These are phyloP conservation scores for Ramaria rubella DNA, from an alignment of 768 basidiomycete species.

Conservation along the genomic window DNA sequence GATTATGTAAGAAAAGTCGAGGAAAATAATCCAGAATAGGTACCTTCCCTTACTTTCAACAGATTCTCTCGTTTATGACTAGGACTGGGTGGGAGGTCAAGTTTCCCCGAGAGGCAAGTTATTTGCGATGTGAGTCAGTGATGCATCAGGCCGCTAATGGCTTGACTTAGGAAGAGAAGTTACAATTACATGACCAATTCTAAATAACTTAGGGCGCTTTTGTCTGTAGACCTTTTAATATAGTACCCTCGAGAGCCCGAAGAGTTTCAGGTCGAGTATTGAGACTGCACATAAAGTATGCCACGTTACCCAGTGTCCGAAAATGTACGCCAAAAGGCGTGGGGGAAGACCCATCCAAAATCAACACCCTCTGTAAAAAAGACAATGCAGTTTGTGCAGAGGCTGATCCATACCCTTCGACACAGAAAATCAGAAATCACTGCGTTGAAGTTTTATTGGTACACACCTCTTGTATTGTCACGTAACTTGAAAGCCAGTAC, in stretches of 20 bases:
- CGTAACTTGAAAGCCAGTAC: slow-evolving; percentile 75
- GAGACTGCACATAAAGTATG: slow-evolving; percentile 89
- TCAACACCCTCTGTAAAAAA: slow-evolving; percentile 35
- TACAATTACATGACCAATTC: not conserved
- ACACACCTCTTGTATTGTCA: slow-evolving; percentile 48
- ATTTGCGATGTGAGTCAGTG: too few relatives aligned
- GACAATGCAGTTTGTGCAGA: slow-evolving; percentile 58
- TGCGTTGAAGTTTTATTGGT: too few relatives aligned
- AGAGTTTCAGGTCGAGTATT: slow-evolving; percentile 55
- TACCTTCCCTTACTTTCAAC: too few relatives aligned
- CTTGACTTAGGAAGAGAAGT: too few relatives aligned
- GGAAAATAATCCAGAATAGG: too few relatives aligned
- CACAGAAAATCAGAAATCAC: too few relatives aligned
- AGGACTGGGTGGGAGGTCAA: too few relatives aligned
- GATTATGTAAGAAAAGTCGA: not conserved
- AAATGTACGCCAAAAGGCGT: slow-evolving; percentile 69
- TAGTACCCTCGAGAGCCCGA: slow-evolving; percentile 55
- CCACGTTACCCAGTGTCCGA: slow-evolving; percentile 83
- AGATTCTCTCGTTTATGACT: too few relatives aligned
- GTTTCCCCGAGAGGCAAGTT: too few relatives aligned
- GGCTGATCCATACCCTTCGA: slow-evolving; percentile 46
- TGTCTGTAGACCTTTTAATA: slow-evolving; percentile 38
- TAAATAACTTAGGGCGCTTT: not conserved
- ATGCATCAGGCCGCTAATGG: too few relatives aligned
- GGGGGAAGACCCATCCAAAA: slow-evolving; percentile 40